Evolutionary conservation across 306 rosid genomes (phyloP).

Genomic region (Corylus americana): DNA sequence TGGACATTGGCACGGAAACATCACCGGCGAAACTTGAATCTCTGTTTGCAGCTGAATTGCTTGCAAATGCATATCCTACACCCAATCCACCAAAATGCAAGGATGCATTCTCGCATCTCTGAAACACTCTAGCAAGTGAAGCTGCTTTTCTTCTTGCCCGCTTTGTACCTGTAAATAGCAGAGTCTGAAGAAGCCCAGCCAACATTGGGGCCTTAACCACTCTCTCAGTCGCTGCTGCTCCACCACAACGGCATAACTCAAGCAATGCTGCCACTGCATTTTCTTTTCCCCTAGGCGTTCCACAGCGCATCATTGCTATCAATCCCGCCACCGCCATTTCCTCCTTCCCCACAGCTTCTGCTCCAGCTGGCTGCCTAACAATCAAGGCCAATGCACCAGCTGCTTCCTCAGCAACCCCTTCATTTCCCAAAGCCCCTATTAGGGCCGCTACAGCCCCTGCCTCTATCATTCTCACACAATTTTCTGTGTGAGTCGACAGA

Average conservation of each 20-base stretch:
- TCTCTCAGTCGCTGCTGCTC: conserved; percentile 71
- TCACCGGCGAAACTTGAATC: conserved; percentile 72
- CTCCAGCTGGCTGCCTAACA: conserved; percentile 75
- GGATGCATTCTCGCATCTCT: conserved; percentile 64
- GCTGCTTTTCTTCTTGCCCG: conserved; percentile 97
- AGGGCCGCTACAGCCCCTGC: conserved; percentile 80
- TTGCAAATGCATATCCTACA: conserved; percentile 68
- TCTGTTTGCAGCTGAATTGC: conserved; percentile 66
- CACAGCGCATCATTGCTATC: conserved; percentile 85
- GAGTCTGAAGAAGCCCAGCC: conserved; percentile 80
- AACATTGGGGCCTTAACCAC: conserved; percentile 82
- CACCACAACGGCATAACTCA: conserved; percentile 91
- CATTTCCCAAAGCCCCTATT: conserved; percentile 67
- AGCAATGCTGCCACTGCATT: conserved; percentile 96
- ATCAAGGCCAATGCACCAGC: conserved; percentile 87
- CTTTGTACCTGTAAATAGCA: conserved; percentile 85
- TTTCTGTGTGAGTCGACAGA: conserved; percentile 80
- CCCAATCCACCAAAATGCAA: conserved; percentile 80
- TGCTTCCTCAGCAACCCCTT: conserved; percentile 92
- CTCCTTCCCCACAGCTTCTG: conserved; percentile 68
- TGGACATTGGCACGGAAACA: conserved; percentile 77
- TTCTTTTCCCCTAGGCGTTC: conserved; percentile 90
- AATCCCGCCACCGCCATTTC: conserved; percentile 72
- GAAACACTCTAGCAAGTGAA: conserved; percentile 88
- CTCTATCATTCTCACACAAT: conserved; percentile 70